Conservation (phyloP, 169 alveolate species). For the Cystoisospora suis region DNA sequence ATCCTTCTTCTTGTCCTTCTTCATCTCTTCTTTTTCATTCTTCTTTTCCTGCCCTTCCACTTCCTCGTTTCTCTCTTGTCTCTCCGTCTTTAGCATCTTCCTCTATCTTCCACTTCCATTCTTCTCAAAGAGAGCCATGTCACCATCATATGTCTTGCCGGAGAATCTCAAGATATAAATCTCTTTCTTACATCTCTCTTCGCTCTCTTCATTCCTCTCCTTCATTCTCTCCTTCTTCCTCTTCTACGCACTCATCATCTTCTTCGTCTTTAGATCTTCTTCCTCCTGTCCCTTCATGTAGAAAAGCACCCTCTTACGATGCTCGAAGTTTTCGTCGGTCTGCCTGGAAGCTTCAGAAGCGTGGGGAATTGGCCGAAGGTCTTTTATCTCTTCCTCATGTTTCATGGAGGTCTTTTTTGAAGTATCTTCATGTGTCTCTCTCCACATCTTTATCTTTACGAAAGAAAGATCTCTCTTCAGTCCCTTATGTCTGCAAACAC, state of each 20-base stretch:
- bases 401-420: not conserved
- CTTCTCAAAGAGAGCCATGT: too few relatives aligned
- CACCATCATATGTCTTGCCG: too few relatives aligned
- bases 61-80: too few relatives aligned
- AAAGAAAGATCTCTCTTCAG: not conserved
- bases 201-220: not conserved
- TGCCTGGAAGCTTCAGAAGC: not conserved
- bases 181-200: not conserved
- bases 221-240: not conserved
- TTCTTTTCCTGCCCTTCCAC: too few relatives aligned
- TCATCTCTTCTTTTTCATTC: too few relatives aligned
- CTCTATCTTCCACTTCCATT: too few relatives aligned
- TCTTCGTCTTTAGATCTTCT: too few relatives aligned
- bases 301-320: not conserved
- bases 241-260: not conserved
- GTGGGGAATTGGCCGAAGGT: not conserved
- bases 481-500: not conserved
- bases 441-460: not conserved
- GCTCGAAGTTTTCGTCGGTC: not conserved
- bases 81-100: too few relatives aligned
- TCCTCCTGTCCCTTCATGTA: too few relatives aligned
- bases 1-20: too few relatives aligned
- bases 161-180: too few relatives aligned
- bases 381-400: not conserved
- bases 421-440: not conserved